A percentile compares a stretch with the other conserved stretches of the same genome.
phyloP scores from a whole-genome alignment of 1,139 yeast genomes.

The Yamadazyma atlantica region DNA sequence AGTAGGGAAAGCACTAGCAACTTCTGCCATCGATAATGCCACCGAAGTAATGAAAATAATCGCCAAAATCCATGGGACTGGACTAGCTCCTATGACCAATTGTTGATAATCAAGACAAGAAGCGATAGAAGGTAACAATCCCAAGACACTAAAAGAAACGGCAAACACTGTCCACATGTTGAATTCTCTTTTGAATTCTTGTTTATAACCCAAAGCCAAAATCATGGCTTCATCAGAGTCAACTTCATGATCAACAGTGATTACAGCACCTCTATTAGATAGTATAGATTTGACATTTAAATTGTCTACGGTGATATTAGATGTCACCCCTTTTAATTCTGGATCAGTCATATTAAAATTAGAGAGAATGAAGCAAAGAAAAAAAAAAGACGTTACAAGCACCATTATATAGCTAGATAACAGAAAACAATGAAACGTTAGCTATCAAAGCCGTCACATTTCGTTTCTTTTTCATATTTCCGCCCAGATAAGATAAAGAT shows the following conservation, averaged over 20 bases:
- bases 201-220: slow-evolving; percentile 67
- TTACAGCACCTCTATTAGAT: slow-evolving; percentile 35
- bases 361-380: not conserved
- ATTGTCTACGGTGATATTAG: slow-evolving; percentile 41
- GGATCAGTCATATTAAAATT: slow-evolving; percentile 12
- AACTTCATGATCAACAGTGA: slow-evolving; percentile 45
- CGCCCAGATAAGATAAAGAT: not conserved
- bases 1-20: slow-evolving; percentile 47
- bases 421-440: too few relatives aligned
- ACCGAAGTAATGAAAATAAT: slow-evolving; percentile 48
- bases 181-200: slow-evolving; percentile 69
- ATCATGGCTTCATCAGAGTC: slow-evolving; percentile 54
- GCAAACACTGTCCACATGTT: slow-evolving; percentile 59
- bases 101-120: slow-evolving; percentile 54
- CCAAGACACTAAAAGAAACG: slow-evolving; percentile 70
- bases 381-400: not conserved
- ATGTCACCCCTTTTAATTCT: slow-evolving; percentile 20
- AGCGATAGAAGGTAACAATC: slow-evolving; percentile 67
- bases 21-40: slow-evolving; percentile 47
- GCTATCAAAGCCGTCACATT: not conserved
- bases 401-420: too few relatives aligned
- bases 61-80: slow-evolving; percentile 55
- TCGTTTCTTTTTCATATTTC: not conserved
- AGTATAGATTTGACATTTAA: slow-evolving; percentile 35
- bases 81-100: slow-evolving; percentile 50